Base-by-base conservation (phyloP, 768 basidiomycete genomes). In the Lactifluus piperatus region DNA sequence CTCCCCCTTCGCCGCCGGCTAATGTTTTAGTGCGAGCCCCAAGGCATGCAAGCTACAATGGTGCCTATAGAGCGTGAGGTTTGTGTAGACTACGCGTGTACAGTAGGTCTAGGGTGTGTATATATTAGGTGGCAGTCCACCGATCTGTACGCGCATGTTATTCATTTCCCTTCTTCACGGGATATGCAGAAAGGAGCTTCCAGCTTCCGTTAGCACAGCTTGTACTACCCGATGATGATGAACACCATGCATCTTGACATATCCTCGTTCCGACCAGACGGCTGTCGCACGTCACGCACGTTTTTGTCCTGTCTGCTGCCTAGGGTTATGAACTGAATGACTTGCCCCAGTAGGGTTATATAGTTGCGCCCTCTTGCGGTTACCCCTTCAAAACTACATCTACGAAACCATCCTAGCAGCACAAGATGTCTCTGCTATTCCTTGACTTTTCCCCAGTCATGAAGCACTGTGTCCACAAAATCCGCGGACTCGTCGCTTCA, bases 91-190 rank as follows among this genome's bases (percentile, higher is more conserved):
- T 56, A 56, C 29, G 36, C 60, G 55, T 56, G 60, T 56, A 37
- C 27, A 22, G 26, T 36, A 51, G 54, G 54, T 52, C 27, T 56
- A 61, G 60, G 55, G 60, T 56, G 44, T 51, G 37, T 47, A 26
- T 53, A 37, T 58, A 29, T 44, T 54, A 50, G 46, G 59, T 60
- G 59, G 60, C 55, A 41, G 60, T 61, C 32, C 54, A 56, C 44
- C 50, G 30, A 61, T 56, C 60, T 51, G 59, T 56, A 60, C 54
- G 54, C 54, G 60, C 60, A 61, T 61, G 60, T 61, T 61, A 44
- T 61, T 61, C 54, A 61, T 61, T 46, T 56, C 34, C 13, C 16
- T 9, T 50, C n/a, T 47, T 54, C 49, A 36, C 54, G 54, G 56
- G 41, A 44, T 37, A n/a, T 9, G 29, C 53, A 43, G 30, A 60